Base-by-base conservation (phyloP, 768 basidiomycete genomes). In the Psilocybe cubensis region DNA sequence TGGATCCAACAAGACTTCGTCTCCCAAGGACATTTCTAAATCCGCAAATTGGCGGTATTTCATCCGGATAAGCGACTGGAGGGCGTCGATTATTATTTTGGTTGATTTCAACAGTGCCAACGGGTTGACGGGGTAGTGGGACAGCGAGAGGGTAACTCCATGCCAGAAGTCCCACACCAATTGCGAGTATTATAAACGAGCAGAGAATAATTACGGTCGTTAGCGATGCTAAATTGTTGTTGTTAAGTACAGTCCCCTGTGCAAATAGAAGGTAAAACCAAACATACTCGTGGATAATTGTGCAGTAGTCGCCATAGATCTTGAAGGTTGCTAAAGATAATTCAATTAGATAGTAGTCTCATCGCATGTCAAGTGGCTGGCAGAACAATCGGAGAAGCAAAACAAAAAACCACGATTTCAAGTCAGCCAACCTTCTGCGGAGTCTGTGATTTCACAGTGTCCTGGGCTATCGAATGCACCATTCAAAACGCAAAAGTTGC, bases 61-160 rank as follows among this genome's bases (percentile, higher is more conserved):
- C 52, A 31, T 61, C 57, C 14, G 50, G 46, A 35, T 56, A 53
- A 21, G 48, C 35, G 41, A 61, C 47, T n/a, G 53, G 47, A 43
- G 55, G 53, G 8, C 52, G 46, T 21, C 50, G 50, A 23, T 58
- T 23, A n/a, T n/a, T n/a, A n/a, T n/a, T n/a, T n/a, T n/a, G n/a
- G 31, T 28, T 51, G 33, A 6, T 14, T 28, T 40, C 45, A 21
- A 24, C 24, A 46, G 52, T 23, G 51, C 23, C n/a, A 35, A 49
- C 24, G 10, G 24, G 28, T 21, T 41, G 49, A 14, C 29, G 49
- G 27, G 40, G 50, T 40, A 46, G 38, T 5, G 25, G n/a, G 11
- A 51, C 29, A 8, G 55, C 42, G 21, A 35, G 59, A 31, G 51
- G 46, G 21, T 52, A 56, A 17, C 33, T 43, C 25, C 52, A 56